A percentile compares a stretch with the other conserved stretches of the same genome.
phyloP scores from a whole-genome alignment of 2,329 filamentous ascomycete genomes.

The Triangularia verruculosa region DNA sequence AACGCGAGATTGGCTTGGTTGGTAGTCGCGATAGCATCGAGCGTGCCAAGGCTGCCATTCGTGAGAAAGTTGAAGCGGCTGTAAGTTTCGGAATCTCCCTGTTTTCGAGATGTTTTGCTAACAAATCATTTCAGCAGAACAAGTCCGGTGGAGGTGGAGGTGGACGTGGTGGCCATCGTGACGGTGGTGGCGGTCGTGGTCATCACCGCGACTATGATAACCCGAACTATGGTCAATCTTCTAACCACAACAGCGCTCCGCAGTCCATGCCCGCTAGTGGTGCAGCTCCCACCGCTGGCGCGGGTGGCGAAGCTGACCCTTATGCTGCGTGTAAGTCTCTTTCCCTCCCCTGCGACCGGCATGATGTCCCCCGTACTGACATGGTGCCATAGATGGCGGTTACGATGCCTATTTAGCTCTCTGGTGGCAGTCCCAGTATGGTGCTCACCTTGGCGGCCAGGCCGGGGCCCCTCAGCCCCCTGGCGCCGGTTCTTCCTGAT shows the following conservation, averaged over 20 bases:
- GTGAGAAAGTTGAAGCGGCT: slow-evolving; percentile 88
- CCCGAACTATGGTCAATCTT: slow-evolving; percentile 46
- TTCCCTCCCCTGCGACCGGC: background rate
- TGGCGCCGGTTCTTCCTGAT: slow-evolving; percentile 25
- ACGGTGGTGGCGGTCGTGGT: slow-evolving; percentile 42
- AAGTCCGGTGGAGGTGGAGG: slow-evolving; percentile 50
- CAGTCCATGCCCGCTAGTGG: slow-evolving; percentile 38
- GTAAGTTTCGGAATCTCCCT: slow-evolving; percentile 51
- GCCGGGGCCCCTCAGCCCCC: slow-evolving; percentile 24
- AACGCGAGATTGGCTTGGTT: slow-evolving; percentile 83
- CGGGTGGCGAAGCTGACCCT: slow-evolving; percentile 53
- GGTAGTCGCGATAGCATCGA: slow-evolving; percentile 74
- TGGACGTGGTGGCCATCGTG: slow-evolving; percentile 43
- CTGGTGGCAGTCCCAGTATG: slow-evolving; percentile 68
- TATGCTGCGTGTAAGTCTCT: slow-evolving; percentile 68
- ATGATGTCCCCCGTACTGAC: slow-evolving; percentile 13
- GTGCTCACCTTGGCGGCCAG: slow-evolving; percentile 32
- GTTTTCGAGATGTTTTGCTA: background rate
- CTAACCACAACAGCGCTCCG: slow-evolving; percentile 45
- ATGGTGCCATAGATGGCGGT: slow-evolving; percentile 60
- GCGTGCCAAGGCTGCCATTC: slow-evolving; percentile 78
- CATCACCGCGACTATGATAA: slow-evolving; percentile 54
- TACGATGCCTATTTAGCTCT: slow-evolving; percentile 77
- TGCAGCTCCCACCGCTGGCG: slow-evolving; percentile 42
- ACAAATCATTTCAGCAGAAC: slow-evolving; percentile 42